Conservation (phyloP, 73 alveolate genomes). For the Tetrahymena thermophila region DNA sequence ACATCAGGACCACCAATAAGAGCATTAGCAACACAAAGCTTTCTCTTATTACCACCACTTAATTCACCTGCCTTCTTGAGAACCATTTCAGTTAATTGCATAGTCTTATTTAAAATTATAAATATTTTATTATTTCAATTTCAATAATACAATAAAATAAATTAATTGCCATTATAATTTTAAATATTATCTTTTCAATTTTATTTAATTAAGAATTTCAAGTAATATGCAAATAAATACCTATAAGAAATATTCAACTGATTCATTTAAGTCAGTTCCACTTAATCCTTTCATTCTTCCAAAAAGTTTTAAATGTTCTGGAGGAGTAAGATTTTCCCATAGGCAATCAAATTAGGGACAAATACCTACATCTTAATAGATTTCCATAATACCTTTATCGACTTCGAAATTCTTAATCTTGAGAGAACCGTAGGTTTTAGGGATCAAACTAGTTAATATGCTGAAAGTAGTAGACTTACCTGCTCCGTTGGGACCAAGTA, state of each 20-base stretch:
- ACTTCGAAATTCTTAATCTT: conserved; percentile 26
- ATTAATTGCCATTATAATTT: no score
- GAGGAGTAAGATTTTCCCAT: conserved; percentile 57
- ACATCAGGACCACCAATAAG: conserved; percentile 62
- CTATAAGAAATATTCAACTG: conserved; percentile 14
- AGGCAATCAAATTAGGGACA: conserved; percentile 59
- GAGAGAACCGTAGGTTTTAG: conserved; percentile 49
- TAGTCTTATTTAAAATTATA: not conserved
- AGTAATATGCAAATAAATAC: no score
- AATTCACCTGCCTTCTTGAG: conserved; percentile 48
- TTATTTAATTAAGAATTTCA: no score
- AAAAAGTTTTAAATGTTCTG: conserved; percentile 52
- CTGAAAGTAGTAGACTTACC: conserved; percentile 84
- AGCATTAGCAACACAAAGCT: conserved; percentile 71
- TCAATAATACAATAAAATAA: no score
- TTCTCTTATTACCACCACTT: conserved; percentile 83
- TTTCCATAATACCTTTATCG: conserved; percentile 17
- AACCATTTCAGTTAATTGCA: conserved; percentile 3
- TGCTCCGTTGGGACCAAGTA: conserved; percentile 83
- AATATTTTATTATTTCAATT: no score
- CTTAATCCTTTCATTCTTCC: conserved; percentile 53
- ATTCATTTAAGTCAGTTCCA: conserved; percentile 9
- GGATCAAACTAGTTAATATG: conserved; percentile 37
- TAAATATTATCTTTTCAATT: no score
- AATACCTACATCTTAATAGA: conserved; percentile 52